Evolutionary conservation across 2,329 filamentous ascomycete species (phyloP), one percentile per base, ranked within the genome.

Genomic region (Myriosclerotinia duriaeana): DNA sequence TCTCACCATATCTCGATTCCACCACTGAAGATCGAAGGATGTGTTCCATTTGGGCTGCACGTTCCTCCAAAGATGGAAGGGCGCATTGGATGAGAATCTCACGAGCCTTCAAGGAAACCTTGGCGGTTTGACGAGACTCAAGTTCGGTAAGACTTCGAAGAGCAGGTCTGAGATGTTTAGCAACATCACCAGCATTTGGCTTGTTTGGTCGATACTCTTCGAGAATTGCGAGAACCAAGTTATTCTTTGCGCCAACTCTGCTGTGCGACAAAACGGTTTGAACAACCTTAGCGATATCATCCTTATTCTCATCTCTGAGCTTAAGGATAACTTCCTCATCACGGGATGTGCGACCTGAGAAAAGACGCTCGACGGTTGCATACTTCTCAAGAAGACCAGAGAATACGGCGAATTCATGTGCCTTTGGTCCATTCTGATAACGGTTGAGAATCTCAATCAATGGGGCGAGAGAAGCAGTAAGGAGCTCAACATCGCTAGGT

Each of bases 71-170:
- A 3, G 95, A 99, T 22, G 95, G 95, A 77, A 99, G 86, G 64
- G 95, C 93, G 77, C 93, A 97, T 80, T 98, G 95, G 71, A 99
- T 99, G 75, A 99, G 89, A 62, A 98, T 89, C 81, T 99, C 95
- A 77, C 95, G 91, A 55, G 95, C 94, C 84, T 99, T 99, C 72
- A 99, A 85, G 0, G 94, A 92, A 53, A 99, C 94, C 87, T 98
- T 99, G 71, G 94, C 92, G 14, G 94, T 85, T 76, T 82, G 87
- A 80, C 80, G 91, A 14, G 89, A 93, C 79, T 96, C 92, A 17
- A 99, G 87, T 78, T 99, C 95, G 0, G 95, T 93, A 72, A 99
- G 84, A 79, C 90, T 90, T 76, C 90, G 90, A 36, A 99, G 85
- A 22, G 90, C 85, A 4, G 89, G 86, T 73, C 93, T 90, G 78